These are phyloP conservation scores for Mucor ambiguus DNA, from an alignment of 371 early-diverging fungal species.

Conservation along the genomic window DNA sequence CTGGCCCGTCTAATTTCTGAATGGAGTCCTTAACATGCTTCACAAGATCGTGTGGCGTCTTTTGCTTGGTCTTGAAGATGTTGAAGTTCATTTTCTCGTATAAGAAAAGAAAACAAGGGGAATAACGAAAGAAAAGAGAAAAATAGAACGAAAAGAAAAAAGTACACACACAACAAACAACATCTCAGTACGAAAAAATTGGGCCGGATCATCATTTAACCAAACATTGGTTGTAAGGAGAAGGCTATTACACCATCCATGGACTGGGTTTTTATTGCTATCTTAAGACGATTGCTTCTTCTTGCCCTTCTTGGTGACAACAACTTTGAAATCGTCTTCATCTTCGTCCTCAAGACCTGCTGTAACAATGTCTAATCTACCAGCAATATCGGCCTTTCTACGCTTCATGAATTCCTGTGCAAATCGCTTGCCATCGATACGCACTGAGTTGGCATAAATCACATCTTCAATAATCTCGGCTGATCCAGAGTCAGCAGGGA, in stretches of 20 bases:
- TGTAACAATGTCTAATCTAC: conserved; percentile 43
- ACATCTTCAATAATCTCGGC: conserved; percentile 82
- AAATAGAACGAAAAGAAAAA: conserved; percentile 3
- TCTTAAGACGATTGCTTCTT: conserved; percentile 24
- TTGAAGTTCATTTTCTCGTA: conserved; percentile 30
- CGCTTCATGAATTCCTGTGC: conserved; percentile 81
- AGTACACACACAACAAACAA: background rate
- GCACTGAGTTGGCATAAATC: conserved; percentile 73
- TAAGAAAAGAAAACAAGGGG: conserved; percentile 16
- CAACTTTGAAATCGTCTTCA: conserved; percentile 32
- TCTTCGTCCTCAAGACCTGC: conserved; percentile 25
- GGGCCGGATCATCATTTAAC: conserved; percentile 3
- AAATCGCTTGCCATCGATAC: conserved; percentile 79
- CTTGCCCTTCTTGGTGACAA: conserved; percentile 29
- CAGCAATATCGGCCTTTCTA: conserved; percentile 73
- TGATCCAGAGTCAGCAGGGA: conserved; percentile 74
- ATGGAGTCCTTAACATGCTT: conserved; percentile 84
- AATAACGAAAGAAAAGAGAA: conserved; percentile 12
- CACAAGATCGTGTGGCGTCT: conserved; percentile 91
- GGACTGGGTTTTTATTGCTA: conserved; percentile 5
- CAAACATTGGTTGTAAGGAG: background rate
- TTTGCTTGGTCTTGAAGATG: conserved; percentile 86
- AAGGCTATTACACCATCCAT: no score
- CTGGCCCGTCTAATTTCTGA: conserved; percentile 66
- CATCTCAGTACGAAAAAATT: conserved; percentile 6